Evolutionary conservation across 495 filamentous ascomycete genomes (phyloP).

Genomic region (Patellaria atrata): DNA sequence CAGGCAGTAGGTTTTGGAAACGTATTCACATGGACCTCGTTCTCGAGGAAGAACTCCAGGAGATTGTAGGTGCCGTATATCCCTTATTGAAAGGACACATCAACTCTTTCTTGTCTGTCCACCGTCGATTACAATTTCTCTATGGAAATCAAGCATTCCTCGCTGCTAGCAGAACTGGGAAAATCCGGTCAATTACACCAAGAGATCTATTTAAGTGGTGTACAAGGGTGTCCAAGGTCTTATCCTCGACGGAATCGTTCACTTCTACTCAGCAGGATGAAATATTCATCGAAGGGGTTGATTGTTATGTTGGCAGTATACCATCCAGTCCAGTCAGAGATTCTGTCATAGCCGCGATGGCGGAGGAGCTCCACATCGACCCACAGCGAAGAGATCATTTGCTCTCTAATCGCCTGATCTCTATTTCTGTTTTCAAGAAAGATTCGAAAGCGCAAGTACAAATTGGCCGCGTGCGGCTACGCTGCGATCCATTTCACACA

Average conservation of each 20-base stretch:
- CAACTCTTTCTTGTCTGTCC: slow-evolving; percentile 59
- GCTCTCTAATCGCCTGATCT: slow-evolving; percentile 18
- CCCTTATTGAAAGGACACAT: slow-evolving; percentile 56
- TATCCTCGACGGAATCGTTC: slow-evolving; percentile 42
- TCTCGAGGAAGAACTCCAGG: slow-evolving; percentile 51
- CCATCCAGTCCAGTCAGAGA: slow-evolving; percentile 48
- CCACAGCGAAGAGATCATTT: slow-evolving; percentile 49
- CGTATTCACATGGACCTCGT: slow-evolving; percentile 53
- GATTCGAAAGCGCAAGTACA: slow-evolving; percentile 10
- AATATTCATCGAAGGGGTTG: slow-evolving; percentile 80
- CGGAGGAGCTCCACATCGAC: slow-evolving; percentile 72
- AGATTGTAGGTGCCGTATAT: slow-evolving; percentile 55
- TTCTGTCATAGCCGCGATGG: slow-evolving; percentile 51
- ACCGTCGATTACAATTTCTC: slow-evolving; percentile 44
- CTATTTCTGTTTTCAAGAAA: slow-evolving; percentile 50
- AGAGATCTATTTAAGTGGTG: slow-evolving; percentile 88
- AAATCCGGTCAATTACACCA: slow-evolving; percentile 47
- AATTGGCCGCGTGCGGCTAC: slow-evolving; percentile 13
- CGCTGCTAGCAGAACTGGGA: slow-evolving; percentile 35
- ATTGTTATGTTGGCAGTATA: slow-evolving; percentile 72
- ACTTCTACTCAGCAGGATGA: slow-evolving; percentile 66
- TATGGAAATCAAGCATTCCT: slow-evolving; percentile 36
- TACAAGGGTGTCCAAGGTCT: slow-evolving; percentile 47
- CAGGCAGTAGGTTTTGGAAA: slow-evolving; percentile 75
- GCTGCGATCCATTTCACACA: slow-evolving; percentile 3